phyloP scores from a whole-genome alignment of 495 filamentous ascomycete genomes.

The Penicillium silybi region DNA sequence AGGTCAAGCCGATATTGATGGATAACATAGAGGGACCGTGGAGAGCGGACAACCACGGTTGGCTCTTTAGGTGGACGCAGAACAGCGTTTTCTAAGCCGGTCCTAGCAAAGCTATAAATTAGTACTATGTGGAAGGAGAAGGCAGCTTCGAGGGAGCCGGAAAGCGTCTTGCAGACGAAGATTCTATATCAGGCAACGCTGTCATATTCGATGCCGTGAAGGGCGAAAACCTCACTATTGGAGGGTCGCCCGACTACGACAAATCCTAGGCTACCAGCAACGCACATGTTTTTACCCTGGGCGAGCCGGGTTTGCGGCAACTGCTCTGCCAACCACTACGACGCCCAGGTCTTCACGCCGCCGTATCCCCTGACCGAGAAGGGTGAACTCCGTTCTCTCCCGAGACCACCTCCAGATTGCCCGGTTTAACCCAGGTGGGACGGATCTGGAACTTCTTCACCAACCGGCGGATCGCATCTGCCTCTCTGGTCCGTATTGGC shows the following conservation, averaged over 20 bases:
- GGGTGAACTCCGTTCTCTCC: slow-evolving; percentile 2
- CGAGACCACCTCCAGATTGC: not conserved
- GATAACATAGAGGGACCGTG: slow-evolving; percentile 35
- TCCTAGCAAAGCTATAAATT: slow-evolving; percentile 37
- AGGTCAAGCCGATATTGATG: slow-evolving; percentile 48
- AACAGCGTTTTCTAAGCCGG: slow-evolving; percentile 54
- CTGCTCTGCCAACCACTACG: slow-evolving; percentile 54
- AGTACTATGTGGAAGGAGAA: slow-evolving; percentile 44
- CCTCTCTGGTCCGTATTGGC: slow-evolving; percentile 44
- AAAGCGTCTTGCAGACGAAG: slow-evolving; percentile 35
- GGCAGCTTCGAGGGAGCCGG: slow-evolving; percentile 36
- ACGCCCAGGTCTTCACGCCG: slow-evolving; percentile 55
- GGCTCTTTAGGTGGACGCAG: slow-evolving; percentile 57
- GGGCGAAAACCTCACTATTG: slow-evolving; percentile 53
- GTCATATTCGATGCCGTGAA: slow-evolving; percentile 54
- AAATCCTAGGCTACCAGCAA: slow-evolving; percentile 33
- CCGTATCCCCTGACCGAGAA: slow-evolving; percentile 41
- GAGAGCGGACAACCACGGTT: slow-evolving; percentile 35
- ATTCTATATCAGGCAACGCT: slow-evolving; percentile 51
- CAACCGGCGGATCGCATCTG: slow-evolving; percentile 1
- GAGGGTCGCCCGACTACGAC: slow-evolving; percentile 47
- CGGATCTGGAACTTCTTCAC: slow-evolving; percentile 21
- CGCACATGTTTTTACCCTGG: slow-evolving; percentile 48
- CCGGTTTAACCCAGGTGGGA: slow-evolving; percentile 15
- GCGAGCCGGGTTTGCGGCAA: slow-evolving; percentile 35